phyloP scores from a whole-genome alignment of 495 filamentous ascomycete genomes.

The Melanomma pulvis-pyrius region DNA sequence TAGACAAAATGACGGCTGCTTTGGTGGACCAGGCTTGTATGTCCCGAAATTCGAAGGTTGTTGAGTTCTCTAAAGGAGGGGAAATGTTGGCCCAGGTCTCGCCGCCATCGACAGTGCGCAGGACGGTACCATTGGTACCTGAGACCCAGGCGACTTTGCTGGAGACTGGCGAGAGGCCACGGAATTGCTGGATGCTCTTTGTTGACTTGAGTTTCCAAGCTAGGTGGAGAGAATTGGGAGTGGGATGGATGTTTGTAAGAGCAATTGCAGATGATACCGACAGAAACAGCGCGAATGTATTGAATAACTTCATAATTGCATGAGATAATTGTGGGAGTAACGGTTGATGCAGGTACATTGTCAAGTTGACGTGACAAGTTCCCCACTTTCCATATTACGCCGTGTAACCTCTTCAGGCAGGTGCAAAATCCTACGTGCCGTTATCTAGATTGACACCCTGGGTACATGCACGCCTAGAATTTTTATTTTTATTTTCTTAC shows the following conservation, averaged over 20 bases:
- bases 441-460: too few species aligned
- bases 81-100: conserved; percentile 17
- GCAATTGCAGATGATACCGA: neutral
- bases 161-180: conserved; percentile 16
- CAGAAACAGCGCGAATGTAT: neutral
- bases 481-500: too few species aligned
- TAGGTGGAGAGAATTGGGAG: neutral
- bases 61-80: conserved; percentile 9
- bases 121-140: conserved; percentile 19
- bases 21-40: conserved; percentile 15
- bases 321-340: neutral
- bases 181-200: conserved; percentile 20
- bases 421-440: neutral
- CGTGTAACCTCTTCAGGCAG: neutral
- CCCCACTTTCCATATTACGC: neutral
- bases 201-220: conserved; percentile 21
- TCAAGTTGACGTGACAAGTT: neutral
- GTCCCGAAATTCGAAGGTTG: conserved; percentile 24
- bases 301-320: neutral
- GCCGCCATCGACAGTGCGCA: conserved; percentile 16
- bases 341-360: neutral
- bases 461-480: too few species aligned
- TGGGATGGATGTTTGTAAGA: too few species aligned
- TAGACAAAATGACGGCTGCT: conserved; percentile 8
- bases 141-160: conserved; percentile 19